Percentiles rank a stretch among this genome's conserved stretches.
Conservation (phyloP, 768 basidiomycete genomes). For the Kondoa subrosea region DNA sequence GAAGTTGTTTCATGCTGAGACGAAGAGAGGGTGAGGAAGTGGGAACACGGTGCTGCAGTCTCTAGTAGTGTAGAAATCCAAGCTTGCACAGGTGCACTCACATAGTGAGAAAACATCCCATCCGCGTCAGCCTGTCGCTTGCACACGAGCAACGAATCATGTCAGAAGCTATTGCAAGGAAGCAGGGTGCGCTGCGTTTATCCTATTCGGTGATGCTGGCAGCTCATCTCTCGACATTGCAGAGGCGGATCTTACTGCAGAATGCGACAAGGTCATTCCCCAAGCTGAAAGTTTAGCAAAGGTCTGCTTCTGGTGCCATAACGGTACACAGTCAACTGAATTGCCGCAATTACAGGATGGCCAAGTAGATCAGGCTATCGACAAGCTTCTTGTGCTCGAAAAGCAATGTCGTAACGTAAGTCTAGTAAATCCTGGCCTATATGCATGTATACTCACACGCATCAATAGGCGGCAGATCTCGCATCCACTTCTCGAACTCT, state of each 20-base stretch:
- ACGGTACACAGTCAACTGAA: not conserved
- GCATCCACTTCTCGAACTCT: constrained; percentile 75
- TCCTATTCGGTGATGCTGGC: not conserved
- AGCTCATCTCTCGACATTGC: not conserved
- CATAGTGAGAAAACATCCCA: no score
- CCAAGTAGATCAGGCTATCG: constrained; percentile 37
- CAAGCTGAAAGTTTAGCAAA: not conserved
- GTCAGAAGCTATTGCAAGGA: not conserved
- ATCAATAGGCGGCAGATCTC: constrained; percentile 52
- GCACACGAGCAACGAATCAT: not conserved
- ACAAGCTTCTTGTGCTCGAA: constrained; percentile 73
- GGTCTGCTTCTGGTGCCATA: not conserved
- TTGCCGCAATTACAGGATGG: not conserved
- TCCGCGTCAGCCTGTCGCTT: not conserved
- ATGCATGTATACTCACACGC: not conserved
- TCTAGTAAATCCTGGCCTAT: constrained; percentile 12
- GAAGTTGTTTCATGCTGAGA: no score
- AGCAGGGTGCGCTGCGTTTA: not conserved
- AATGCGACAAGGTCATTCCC: not conserved
- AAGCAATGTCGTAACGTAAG: constrained; percentile 90
- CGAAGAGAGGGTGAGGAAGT: no score
- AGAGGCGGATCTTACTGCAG: not conserved
- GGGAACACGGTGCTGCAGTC: no score
- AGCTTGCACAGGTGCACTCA: no score
- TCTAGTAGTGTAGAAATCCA: no score